phyloP scores from a whole-genome alignment of 805 yeast species.

The Schizosaccharomyces cryophilus region DNA sequence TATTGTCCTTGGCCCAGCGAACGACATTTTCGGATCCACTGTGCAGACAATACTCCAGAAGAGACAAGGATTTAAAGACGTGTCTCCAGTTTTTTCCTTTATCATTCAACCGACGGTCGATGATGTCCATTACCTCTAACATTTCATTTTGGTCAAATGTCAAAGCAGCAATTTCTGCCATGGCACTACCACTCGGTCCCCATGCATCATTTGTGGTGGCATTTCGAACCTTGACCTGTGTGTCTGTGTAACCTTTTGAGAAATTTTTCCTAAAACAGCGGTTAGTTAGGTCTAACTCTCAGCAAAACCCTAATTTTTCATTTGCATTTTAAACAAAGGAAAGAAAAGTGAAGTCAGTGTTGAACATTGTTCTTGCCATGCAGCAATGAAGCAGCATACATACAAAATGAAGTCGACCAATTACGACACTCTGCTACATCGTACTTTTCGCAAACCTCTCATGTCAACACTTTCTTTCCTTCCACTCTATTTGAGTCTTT shows the following conservation, averaged over 20 bases:
- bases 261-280: conserved; percentile 33
- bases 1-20: conserved; percentile 71
- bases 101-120: conserved; percentile 76
- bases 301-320: neutral
- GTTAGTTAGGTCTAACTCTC: neutral
- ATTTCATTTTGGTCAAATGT: conserved; percentile 53
- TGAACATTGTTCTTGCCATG: too few species aligned
- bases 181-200: conserved; percentile 57
- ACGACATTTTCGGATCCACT: conserved; percentile 75
- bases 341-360: too few species aligned
- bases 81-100: conserved; percentile 96
- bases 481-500: neutral
- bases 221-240: conserved; percentile 71
- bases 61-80: conserved; percentile 69
- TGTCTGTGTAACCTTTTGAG: conserved; percentile 65
- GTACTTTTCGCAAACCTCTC: too few species aligned
- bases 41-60: conserved; percentile 69
- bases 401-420: too few species aligned
- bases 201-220: conserved; percentile 74
- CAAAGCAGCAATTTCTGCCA: conserved; percentile 60
- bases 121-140: conserved; percentile 77
- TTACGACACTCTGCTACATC: too few species aligned
- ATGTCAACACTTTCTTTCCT: neutral
- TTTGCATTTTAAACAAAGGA: too few species aligned
- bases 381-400: too few species aligned